phyloP scores from a whole-genome alignment of 2,329 filamentous ascomycete species.

The Phoma herbarum region DNA sequence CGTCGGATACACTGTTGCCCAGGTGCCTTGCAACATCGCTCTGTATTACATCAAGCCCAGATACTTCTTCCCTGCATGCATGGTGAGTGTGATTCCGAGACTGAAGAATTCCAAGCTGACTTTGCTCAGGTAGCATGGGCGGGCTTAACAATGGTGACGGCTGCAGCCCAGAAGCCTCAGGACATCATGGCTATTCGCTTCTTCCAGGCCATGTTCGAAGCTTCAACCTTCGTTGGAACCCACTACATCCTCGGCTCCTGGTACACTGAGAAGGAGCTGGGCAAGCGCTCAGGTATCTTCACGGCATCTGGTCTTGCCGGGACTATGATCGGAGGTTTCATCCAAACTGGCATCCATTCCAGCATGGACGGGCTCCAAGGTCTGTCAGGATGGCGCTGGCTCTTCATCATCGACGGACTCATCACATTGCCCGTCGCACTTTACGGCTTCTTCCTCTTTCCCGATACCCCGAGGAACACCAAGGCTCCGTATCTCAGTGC shows the following conservation, averaged over 20 bases:
- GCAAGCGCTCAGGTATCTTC: constrained; percentile 69
- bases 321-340: constrained; percentile 69
- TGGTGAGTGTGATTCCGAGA: constrained; percentile 53
- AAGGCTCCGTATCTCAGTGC: constrained; percentile 54
- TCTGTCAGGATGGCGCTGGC: constrained; percentile 64
- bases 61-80: constrained; percentile 71
- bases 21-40: constrained; percentile 57
- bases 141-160: constrained; percentile 69
- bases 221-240: constrained; percentile 64
- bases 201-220: constrained; percentile 64
- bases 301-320: constrained; percentile 67
- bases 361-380: constrained; percentile 59
- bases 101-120: constrained; percentile 9
- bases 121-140: constrained; percentile 62
- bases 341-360: constrained; percentile 63
- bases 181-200: constrained; percentile 68
- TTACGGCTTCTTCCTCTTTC: constrained; percentile 62
- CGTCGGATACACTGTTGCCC: constrained; percentile 61
- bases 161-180: constrained; percentile 60
- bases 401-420: constrained; percentile 59
- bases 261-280: constrained; percentile 69
- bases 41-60: constrained; percentile 70
- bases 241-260: constrained; percentile 70
- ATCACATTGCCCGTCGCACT: constrained; percentile 66
- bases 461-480: constrained; percentile 56